phyloP scores from a whole-genome alignment of 1,139 yeast genomes.

The Scheffersomyces cryptocercus region DNA sequence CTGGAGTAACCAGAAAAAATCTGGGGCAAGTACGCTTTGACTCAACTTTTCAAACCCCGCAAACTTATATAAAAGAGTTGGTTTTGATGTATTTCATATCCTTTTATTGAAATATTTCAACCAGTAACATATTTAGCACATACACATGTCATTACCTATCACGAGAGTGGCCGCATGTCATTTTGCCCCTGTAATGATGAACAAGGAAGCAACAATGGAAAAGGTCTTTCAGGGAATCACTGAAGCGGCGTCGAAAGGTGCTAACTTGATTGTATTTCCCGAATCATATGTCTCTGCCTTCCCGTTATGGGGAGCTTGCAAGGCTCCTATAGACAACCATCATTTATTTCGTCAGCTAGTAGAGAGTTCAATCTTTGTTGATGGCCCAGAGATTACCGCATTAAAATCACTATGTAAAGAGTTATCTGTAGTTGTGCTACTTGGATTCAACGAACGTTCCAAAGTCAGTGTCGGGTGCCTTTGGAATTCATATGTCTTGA shows the following conservation, averaged over 20 bases:
- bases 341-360: background rate
- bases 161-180: background rate
- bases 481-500: background rate
- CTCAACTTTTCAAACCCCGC: too few species aligned
- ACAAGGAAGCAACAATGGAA: background rate
- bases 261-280: background rate
- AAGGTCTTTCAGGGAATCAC: background rate
- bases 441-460: background rate
- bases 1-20: too few species aligned
- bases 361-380: background rate
- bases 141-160: background rate
- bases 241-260: conserved; percentile 1
- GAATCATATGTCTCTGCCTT: background rate
- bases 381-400: background rate
- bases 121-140: background rate
- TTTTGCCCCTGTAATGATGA: background rate
- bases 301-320: background rate
- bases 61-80: too few species aligned
- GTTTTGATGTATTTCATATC: too few species aligned
- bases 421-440: background rate
- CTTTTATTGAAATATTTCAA: too few species aligned
- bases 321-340: background rate
- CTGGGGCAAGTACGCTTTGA: too few species aligned
- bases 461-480: background rate
- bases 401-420: background rate